Evolutionary conservation across 352 stramenopile species (phyloP).

Genomic region (Globisporangium barbulae): DNA sequence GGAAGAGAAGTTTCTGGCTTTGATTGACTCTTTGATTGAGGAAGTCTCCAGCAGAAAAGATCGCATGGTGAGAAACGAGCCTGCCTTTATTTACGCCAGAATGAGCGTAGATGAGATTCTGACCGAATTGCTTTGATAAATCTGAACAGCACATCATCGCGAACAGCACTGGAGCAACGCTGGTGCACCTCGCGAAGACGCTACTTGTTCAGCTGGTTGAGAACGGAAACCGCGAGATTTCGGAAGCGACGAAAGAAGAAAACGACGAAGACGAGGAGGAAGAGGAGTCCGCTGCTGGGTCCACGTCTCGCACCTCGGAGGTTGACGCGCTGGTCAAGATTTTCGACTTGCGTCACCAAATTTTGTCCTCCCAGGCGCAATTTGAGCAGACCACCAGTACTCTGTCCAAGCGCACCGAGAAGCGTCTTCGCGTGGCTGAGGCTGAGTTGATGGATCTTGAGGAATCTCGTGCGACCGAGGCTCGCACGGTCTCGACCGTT

Average conservation of each 20-base stretch:
- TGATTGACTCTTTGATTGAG: conserved; percentile 56
- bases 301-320: conserved; percentile 36
- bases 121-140: background rate
- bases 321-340: conserved; percentile 67
- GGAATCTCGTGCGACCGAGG: conserved; percentile 38
- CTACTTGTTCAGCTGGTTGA: conserved; percentile 61
- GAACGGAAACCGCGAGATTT: conserved; percentile 50
- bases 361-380: conserved; percentile 62
- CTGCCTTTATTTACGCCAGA: background rate
- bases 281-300: conserved; percentile 1
- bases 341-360: conserved; percentile 72
- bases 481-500: conserved; percentile 43
- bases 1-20: conserved; percentile 52
- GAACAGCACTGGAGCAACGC: conserved; percentile 66
- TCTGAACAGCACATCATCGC: conserved; percentile 41
- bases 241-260: conserved; percentile 27
- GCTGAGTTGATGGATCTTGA: conserved; percentile 62
- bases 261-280: conserved; percentile 27
- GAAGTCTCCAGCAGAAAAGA: conserved; percentile 61
- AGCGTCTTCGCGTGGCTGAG: conserved; percentile 48
- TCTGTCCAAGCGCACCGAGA: conserved; percentile 52
- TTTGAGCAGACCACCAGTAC: conserved; percentile 57
- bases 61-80: conserved; percentile 27
- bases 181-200: conserved; percentile 76
- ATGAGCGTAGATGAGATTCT: background rate